Percentiles rank a stretch among this genome's conserved stretches.
Evolutionary conservation across 2,329 filamentous ascomycete species (phyloP).

Genomic region (Colletotrichum limetticola): DNA sequence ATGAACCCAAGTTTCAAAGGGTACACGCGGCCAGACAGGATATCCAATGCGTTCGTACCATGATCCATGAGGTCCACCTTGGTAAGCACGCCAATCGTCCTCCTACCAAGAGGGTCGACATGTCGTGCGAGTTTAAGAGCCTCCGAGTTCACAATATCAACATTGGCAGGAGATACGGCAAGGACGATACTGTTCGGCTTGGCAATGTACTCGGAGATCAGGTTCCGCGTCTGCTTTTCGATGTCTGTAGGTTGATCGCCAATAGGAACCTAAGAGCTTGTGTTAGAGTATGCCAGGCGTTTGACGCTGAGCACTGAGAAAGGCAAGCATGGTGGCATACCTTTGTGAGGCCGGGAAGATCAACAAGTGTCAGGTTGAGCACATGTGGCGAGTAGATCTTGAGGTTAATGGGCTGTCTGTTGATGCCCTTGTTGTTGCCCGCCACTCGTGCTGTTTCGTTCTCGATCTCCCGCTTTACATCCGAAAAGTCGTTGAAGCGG

Average conservation of each 20-base stretch:
- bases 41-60: constrained; percentile 96
- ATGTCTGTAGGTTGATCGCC: constrained; percentile 98
- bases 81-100: constrained; percentile 96
- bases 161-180: constrained; percentile 95
- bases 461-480: constrained; percentile 97
- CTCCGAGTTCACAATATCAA: constrained; percentile 98
- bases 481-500: constrained; percentile 88
- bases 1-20: constrained; percentile 98
- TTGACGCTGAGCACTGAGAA: background rate
- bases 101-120: constrained; percentile 92
- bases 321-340: constrained; percentile 54
- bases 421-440: constrained; percentile 98
- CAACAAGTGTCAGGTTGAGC: constrained; percentile 93
- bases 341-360: constrained; percentile 96
- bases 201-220: constrained; percentile 98
- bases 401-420: constrained; percentile 95
- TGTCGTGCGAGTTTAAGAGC: constrained; percentile 95
- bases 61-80: constrained; percentile 99
- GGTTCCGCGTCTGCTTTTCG: constrained; percentile 95
- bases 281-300: constrained; percentile 20
- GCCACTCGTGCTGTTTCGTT: constrained; percentile 92
- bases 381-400: constrained; percentile 99
- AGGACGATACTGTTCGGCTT: constrained; percentile 99
- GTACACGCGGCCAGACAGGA: constrained; percentile 96
- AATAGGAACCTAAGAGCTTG: constrained; percentile 78